Evolutionary conservation across 2,329 filamentous ascomycete genomes (phyloP).

Genomic region (Aspergillus amoenus): DNA sequence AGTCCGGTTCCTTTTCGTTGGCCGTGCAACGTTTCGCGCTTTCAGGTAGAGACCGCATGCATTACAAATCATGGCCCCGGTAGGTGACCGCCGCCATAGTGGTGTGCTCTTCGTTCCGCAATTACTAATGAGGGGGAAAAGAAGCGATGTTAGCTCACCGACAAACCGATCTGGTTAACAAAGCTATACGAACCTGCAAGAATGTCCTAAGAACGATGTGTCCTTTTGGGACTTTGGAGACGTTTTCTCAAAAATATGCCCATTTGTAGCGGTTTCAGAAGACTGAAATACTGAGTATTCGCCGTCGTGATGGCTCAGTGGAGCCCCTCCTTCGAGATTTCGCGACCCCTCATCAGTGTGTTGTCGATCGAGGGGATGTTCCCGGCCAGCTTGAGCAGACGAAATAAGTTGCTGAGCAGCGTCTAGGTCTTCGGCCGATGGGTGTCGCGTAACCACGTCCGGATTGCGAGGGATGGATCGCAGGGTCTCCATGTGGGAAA

Average conservation of each 20-base stretch:
- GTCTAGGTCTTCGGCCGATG: slow-evolving; percentile 48
- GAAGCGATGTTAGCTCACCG: slow-evolving; percentile 1
- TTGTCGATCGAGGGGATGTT: slow-evolving; percentile 31
- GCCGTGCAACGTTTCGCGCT: slow-evolving; percentile 84
- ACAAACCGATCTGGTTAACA: not conserved
- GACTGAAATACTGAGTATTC: slow-evolving; percentile 19
- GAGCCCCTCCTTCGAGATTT: slow-evolving; percentile 17
- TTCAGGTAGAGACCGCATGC: slow-evolving; percentile 95
- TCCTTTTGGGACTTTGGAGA: slow-evolving; percentile 40
- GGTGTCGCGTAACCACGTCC: slow-evolving; percentile 39
- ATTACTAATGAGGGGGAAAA: slow-evolving; percentile 61
- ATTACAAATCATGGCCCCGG: slow-evolving; percentile 95
- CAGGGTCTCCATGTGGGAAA: slow-evolving; percentile 39
- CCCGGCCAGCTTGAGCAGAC: slow-evolving; percentile 45
- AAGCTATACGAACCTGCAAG: slow-evolving; percentile 37
- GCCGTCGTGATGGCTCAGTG: slow-evolving; percentile 15
- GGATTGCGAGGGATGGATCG: slow-evolving; percentile 31
- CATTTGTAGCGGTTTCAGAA: slow-evolving; percentile 14
- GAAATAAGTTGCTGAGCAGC: slow-evolving; percentile 50
- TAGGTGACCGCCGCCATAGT: slow-evolving; percentile 88
- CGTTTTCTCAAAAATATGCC: slow-evolving; percentile 25
- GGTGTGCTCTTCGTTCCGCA: slow-evolving; percentile 93
- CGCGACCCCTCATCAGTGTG: slow-evolving; percentile 21
- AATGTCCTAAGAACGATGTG: slow-evolving; percentile 41
- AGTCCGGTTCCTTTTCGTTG: slow-evolving; percentile 79